Evolutionary conservation across 2,329 filamentous ascomycete genomes (phyloP).

Genomic region (Fusarium neocosmosporiellum): DNA sequence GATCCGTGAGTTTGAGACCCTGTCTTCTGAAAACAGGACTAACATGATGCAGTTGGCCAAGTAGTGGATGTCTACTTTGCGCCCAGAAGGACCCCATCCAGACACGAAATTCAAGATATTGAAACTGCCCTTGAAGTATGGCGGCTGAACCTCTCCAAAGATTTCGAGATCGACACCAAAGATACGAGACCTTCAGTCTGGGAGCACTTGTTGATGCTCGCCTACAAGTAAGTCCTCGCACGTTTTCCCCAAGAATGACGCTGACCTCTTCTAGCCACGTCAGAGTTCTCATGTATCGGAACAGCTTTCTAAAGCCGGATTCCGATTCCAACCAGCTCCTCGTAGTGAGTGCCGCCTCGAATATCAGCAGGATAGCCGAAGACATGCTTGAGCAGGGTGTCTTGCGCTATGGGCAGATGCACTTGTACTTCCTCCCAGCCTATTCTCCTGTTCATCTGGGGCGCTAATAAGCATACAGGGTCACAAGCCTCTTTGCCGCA

Average conservation of each 20-base stretch:
- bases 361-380: slow-evolving; percentile 52
- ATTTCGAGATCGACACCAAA: slow-evolving; percentile 44
- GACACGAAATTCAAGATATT: slow-evolving; percentile 43
- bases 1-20: too few relatives aligned
- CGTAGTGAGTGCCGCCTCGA: slow-evolving; percentile 48
- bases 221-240: slow-evolving; percentile 48
- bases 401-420: slow-evolving; percentile 52
- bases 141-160: slow-evolving; percentile 47
- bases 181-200: slow-evolving; percentile 49
- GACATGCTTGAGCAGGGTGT: slow-evolving; percentile 51
- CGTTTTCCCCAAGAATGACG: background rate
- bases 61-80: slow-evolving; percentile 52
- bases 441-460: too few relatives aligned
- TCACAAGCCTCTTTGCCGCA: slow-evolving; percentile 52
- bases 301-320: slow-evolving; percentile 45
- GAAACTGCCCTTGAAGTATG: slow-evolving; percentile 48
- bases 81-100: slow-evolving; percentile 45
- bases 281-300: slow-evolving; percentile 50
- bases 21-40: slow-evolving; percentile 2
- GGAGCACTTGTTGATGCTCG: slow-evolving; percentile 51
- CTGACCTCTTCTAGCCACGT: slow-evolving; percentile 42
- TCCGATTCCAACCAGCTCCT: slow-evolving; percentile 44
- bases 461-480: slow-evolving; percentile 31
- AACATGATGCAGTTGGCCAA: slow-evolving; percentile 43
- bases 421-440: slow-evolving; percentile 41